Conservation (phyloP, 768 basidiomycete genomes). For the Zangia roseola region DNA sequence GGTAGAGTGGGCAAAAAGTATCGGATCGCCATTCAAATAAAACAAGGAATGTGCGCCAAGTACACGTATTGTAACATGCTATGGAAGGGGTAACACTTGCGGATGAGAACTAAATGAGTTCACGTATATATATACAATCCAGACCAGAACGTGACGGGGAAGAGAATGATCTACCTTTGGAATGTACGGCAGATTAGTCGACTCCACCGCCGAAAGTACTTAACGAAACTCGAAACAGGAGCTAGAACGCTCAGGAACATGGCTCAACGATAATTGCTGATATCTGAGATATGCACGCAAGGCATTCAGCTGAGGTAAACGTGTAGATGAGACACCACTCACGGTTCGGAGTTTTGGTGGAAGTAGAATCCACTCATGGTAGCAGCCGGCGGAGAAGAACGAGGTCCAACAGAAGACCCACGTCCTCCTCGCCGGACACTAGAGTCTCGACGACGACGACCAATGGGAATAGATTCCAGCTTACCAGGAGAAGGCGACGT, state of each 20-base stretch:
- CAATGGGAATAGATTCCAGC: slow-evolving; percentile 38
- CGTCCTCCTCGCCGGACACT: slow-evolving; percentile 45
- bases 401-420: slow-evolving; percentile 49
- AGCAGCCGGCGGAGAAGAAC: slow-evolving; percentile 50
- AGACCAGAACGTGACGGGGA: background rate
- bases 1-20: background rate
- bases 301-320: slow-evolving; percentile 6
- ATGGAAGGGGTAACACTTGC: slow-evolving; percentile 19
- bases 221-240: slow-evolving; percentile 87
- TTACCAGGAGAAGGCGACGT: slow-evolving; percentile 35
- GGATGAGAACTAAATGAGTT: slow-evolving; percentile 11
- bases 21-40: background rate
- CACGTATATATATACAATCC: slow-evolving; percentile 18
- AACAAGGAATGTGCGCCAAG: slow-evolving; percentile 13
- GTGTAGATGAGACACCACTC: slow-evolving; percentile 35
- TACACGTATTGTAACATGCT: slow-evolving; percentile 19
- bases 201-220: slow-evolving; percentile 22
- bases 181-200: background rate
- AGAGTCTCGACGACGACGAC: slow-evolving; percentile 42
- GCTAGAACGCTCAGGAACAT: slow-evolving; percentile 70
- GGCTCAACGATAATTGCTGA: slow-evolving; percentile 82
- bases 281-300: slow-evolving; percentile 50
- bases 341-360: slow-evolving; percentile 92
- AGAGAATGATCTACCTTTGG: background rate
- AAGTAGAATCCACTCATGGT: slow-evolving; percentile 92